Base-by-base conservation (phyloP, 129 eudicot genomes). In the Flaveria robusta region DNA sequence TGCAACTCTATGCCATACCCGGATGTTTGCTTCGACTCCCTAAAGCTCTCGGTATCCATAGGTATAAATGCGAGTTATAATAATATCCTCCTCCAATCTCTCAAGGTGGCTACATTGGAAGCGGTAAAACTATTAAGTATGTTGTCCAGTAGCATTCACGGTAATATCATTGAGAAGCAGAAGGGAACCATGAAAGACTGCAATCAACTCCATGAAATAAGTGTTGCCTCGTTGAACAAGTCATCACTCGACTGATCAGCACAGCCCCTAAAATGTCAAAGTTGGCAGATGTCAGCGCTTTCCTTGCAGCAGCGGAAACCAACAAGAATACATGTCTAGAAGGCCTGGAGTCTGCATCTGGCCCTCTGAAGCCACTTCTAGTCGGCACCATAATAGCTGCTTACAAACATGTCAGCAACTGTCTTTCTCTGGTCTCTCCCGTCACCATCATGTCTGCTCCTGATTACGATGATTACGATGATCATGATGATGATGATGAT, bases 1-100 rank as follows among this genome's bases (percentile, higher is more conserved):
- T 94, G 99, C 87, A 77, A 75, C 20, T 85, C 93, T 66, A 88
- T 92, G 4, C 97, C 97, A 37, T 83, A 87, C 82, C 99, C 99
- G 2, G 71, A 94, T n/a, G 69, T 74, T 19, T 94, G 99, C 58
- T 83, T 83, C 31, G 74, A 88, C 49, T 77, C 96, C 2, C 68
- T 83, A 7, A 88, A 88, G 59, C 91, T 91, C 74, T 82, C 98
- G 15, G 13, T 90, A 46, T 79, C 92, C 79, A 75, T 87, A 27
- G 77, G 85, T 83, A 84, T 87, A 46, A 65, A 56, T n/a, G 78
- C 70, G 11, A 79, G 70, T 85, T 52, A 79, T 60, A 51, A 86
- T 47, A 73, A 31, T 27, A 74, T 79, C 73, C 84, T 94, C 83
- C 84, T 84, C 16, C 88, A 82, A 8, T 72, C 96, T 59, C 96